phyloP scores from a whole-genome alignment of 768 basidiomycete genomes.

The Tulasnella sp. region DNA sequence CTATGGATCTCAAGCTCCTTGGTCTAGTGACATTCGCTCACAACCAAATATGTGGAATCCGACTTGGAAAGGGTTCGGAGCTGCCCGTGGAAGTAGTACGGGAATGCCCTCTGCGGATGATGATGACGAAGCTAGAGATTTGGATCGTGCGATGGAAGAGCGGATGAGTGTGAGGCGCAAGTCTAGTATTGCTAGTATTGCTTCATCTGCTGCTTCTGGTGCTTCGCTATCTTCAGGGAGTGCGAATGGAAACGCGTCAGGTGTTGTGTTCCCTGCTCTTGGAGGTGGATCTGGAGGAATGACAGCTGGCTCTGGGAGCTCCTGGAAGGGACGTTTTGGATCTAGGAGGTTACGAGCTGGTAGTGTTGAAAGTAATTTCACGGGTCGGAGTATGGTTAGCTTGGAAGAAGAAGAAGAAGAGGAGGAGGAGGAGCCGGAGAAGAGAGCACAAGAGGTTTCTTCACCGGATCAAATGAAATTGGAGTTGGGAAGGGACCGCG shows the following conservation, averaged over 20 bases:
- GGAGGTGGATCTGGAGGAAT: background rate
- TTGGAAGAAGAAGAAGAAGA: slow-evolving; percentile 10
- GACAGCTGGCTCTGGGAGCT: background rate
- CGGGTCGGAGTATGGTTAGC: slow-evolving; percentile 8
- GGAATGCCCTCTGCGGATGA: slow-evolving; percentile 35
- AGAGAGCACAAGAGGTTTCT: too few relatives aligned
- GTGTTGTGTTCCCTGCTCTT: background rate
- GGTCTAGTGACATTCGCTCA: too few relatives aligned
- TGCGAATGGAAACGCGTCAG: background rate
- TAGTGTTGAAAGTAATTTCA: slow-evolving; percentile 13
- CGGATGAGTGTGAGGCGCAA: slow-evolving; percentile 65
- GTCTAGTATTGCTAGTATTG: slow-evolving; percentile 9
- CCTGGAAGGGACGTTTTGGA: slow-evolving; percentile 12
- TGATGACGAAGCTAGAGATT: slow-evolving; percentile 39
- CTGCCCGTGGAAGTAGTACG: slow-evolving; percentile 45
- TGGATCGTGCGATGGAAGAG: slow-evolving; percentile 82
- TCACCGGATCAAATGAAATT: too few relatives aligned
- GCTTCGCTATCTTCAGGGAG: background rate
- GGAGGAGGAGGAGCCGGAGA: slow-evolving; percentile 1
- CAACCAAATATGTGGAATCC: too few relatives aligned
- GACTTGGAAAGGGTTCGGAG: background rate
- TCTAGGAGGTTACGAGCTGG: slow-evolving; percentile 8
- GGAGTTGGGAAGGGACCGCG: too few relatives aligned
- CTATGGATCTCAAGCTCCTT: background rate
- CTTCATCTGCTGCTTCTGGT: background rate